These are phyloP conservation scores for Leishmania braziliensis DNA, from an alignment of 208 protist species.

Conservation along the genomic window DNA sequence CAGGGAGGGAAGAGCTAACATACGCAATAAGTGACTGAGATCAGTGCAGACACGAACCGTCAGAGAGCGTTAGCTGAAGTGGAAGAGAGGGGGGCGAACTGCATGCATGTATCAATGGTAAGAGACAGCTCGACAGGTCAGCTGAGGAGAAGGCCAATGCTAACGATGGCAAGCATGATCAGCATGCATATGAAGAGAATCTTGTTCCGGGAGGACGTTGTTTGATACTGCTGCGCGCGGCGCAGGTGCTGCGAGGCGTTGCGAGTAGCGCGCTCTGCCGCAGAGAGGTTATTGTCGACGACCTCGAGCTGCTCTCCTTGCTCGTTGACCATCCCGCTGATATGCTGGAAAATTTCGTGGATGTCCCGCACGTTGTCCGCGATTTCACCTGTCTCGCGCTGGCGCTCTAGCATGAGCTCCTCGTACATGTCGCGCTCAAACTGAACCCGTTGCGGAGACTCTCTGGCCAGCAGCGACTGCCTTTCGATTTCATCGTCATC, in stretches of 20 bases:
- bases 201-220: slow-evolving; percentile 57
- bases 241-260: slow-evolving; percentile 72
- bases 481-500: slow-evolving; percentile 38
- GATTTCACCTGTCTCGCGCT: slow-evolving; percentile 81
- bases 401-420: slow-evolving; percentile 84
- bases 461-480: slow-evolving; percentile 11
- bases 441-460: slow-evolving; percentile 43
- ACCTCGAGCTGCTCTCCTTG: slow-evolving; percentile 78
- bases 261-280: slow-evolving; percentile 56
- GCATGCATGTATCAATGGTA: background rate
- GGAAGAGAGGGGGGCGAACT: background rate
- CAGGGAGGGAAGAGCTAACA: background rate
- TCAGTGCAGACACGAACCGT: background rate
- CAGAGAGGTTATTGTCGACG: slow-evolving; percentile 67
- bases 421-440: slow-evolving; percentile 84
- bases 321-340: slow-evolving; percentile 81
- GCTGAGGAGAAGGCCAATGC: slow-evolving; percentile 29
- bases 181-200: slow-evolving; percentile 65
- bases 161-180: slow-evolving; percentile 47
- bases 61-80: background rate
- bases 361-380: slow-evolving; percentile 87
- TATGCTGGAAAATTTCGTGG: slow-evolving; percentile 87
- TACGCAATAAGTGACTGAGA: background rate
- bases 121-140: background rate
- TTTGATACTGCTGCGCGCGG: slow-evolving; percentile 64